Evolutionary conservation across 1,284 basidiomycete species (phyloP).

Genomic region (Cronartium quercuum): DNA sequence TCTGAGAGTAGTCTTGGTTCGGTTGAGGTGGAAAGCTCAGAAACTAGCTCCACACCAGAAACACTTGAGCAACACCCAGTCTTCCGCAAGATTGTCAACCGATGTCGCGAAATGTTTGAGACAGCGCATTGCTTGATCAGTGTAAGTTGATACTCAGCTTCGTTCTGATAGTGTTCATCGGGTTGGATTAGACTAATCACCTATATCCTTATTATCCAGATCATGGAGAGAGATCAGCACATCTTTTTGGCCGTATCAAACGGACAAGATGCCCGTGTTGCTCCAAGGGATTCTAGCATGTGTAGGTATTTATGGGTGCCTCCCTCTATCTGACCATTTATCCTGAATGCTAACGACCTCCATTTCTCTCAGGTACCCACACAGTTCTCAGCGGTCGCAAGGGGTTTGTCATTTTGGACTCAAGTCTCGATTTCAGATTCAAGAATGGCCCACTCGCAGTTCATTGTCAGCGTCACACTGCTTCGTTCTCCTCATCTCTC

Average conservation of each 20-base stretch:
- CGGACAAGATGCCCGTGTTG: constrained; percentile 11
- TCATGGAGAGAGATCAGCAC: constrained; percentile 45
- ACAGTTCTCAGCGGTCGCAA: constrained; percentile 34
- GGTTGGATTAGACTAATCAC: neutral
- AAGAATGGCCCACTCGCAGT: neutral
- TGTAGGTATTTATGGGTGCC: neutral
- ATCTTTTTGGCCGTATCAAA: constrained; percentile 44
- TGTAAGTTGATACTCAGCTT: constrained; percentile 23
- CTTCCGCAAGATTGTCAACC: constrained; percentile 44
- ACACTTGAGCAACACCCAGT: constrained; percentile 38
- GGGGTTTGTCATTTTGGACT: constrained; percentile 33
- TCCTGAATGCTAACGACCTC: neutral
- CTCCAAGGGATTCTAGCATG: constrained; percentile 16
- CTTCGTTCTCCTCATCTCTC: too few relatives aligned
- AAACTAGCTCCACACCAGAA: neutral
- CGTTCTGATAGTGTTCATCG: neutral
- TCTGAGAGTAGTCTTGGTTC: neutral
- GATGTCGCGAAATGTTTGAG: constrained; percentile 43
- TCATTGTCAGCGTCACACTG: neutral
- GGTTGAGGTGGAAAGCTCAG: neutral
- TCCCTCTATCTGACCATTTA: neutral
- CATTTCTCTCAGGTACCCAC: constrained; percentile 19
- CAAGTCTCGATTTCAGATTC: neutral
- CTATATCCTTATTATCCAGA: constrained; percentile 6
- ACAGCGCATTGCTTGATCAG: constrained; percentile 43